Conservation (phyloP, 495 filamentous ascomycete species). For the Penicillium bovifimosum region DNA sequence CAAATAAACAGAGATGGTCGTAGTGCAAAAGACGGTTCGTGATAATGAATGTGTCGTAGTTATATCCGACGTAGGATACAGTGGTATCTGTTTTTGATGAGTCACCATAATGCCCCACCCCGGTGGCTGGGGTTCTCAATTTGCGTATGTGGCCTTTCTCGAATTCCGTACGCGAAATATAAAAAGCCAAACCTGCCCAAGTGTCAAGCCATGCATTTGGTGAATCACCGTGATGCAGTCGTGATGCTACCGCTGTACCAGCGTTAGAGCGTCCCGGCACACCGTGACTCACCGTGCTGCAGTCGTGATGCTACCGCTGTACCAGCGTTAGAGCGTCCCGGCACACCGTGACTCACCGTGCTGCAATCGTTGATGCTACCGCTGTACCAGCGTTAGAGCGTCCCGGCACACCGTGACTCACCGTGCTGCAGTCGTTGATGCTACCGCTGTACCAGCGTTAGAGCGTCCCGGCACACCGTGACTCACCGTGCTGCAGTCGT, state of each 20-base stretch:
- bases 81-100: not conserved
- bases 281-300: no score
- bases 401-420: no score
- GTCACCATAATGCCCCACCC: not conserved
- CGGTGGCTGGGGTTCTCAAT: not conserved
- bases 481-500: no score
- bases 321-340: no score
- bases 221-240: not conserved
- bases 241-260: not conserved
- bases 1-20: not conserved
- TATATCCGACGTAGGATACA: not conserved
- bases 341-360: no score
- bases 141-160: not conserved
- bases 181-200: not conserved
- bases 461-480: no score
- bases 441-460: no score
- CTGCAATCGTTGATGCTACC: no score
- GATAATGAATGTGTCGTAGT: not conserved
- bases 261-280: no score
- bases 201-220: not conserved
- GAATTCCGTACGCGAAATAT: not conserved
- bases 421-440: no score
- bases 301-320: no score
- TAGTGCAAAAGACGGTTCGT: not conserved
- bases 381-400: no score